Conservation (phyloP, 2,329 filamentous ascomycete genomes). For the Colletotrichum karsti region DNA sequence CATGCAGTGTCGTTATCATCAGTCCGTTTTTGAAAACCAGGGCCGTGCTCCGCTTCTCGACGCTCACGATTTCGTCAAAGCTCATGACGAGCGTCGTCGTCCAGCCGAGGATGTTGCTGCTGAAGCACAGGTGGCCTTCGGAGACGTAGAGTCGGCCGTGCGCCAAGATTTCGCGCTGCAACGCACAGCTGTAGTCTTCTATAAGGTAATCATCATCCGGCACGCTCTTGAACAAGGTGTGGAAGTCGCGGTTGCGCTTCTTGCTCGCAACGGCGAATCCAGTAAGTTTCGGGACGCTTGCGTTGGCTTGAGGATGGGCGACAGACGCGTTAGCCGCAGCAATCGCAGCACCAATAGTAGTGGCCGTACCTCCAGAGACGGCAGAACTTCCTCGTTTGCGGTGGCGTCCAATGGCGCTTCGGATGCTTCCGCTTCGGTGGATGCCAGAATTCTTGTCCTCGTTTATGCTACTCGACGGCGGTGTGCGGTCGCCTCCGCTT, state of each 20-base stretch:
- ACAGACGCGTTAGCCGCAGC: constrained; percentile 73
- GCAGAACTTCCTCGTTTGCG: constrained; percentile 86
- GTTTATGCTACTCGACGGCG: constrained; percentile 70
- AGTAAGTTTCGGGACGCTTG: constrained; percentile 79
- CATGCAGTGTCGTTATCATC: constrained; percentile 94
- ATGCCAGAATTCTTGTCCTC: constrained; percentile 67
- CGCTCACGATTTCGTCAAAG: constrained; percentile 96
- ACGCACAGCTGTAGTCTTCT: constrained; percentile 96
- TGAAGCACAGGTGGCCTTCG: constrained; percentile 97
- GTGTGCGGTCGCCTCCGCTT: constrained; percentile 66
- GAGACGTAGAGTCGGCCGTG: constrained; percentile 96
- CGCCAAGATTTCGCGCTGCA: constrained; percentile 94
- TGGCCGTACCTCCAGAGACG: constrained; percentile 68
- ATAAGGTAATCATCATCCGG: constrained; percentile 98
- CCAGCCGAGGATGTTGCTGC: constrained; percentile 98
- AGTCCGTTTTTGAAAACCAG: constrained; percentile 97
- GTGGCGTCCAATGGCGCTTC: constrained; percentile 66
- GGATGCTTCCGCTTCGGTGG: constrained; percentile 72
- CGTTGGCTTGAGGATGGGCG: constrained; percentile 66
- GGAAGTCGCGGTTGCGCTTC: constrained; percentile 95
- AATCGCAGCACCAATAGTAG: constrained; percentile 77
- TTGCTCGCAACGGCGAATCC: constrained; percentile 97
- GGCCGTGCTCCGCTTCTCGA: constrained; percentile 96
- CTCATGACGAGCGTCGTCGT: constrained; percentile 97
- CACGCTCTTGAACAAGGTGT: constrained; percentile 92